phyloP scores from a whole-genome alignment of 148 eudicot species.

The Spergularia bocconei region DNA sequence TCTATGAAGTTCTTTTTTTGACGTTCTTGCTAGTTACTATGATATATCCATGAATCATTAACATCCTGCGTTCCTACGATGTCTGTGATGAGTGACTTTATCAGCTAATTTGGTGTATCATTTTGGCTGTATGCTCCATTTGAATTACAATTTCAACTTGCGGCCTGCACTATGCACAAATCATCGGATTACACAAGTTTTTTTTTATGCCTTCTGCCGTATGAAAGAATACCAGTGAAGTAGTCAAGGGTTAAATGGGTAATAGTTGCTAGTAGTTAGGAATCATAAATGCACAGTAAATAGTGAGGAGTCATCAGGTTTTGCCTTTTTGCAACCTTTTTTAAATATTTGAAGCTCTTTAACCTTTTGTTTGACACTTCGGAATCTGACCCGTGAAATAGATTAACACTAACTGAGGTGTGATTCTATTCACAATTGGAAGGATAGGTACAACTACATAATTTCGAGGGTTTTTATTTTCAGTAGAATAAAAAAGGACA shows the following conservation, averaged over 20 bases:
- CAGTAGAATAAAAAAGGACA: neutral
- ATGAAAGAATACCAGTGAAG: too few relatives aligned
- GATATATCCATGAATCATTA: neutral
- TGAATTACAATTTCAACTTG: too few relatives aligned
- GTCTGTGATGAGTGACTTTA: neutral
- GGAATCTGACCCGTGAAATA: neutral
- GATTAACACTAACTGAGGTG: neutral
- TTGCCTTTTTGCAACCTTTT: too few relatives aligned
- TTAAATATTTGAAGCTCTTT: too few relatives aligned
- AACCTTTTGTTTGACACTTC: neutral
- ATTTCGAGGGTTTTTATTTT: neutral
- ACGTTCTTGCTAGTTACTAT: neutral
- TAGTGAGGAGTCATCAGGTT: too few relatives aligned
- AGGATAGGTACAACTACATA: neutral
- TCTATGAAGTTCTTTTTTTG: neutral
- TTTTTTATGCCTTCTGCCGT: too few relatives aligned
- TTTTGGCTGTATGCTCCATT: too few relatives aligned
- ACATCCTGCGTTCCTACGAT: neutral
- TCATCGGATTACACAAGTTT: too few relatives aligned
- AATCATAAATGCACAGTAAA: too few relatives aligned
- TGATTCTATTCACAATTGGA: neutral
- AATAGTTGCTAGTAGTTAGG: too few relatives aligned
- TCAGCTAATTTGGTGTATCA: neutral
- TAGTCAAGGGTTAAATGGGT: too few relatives aligned
- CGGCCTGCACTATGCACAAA: too few relatives aligned